phyloP scores from a whole-genome alignment of 2,329 filamentous ascomycete genomes.

The Boeremia lycopersici region DNA sequence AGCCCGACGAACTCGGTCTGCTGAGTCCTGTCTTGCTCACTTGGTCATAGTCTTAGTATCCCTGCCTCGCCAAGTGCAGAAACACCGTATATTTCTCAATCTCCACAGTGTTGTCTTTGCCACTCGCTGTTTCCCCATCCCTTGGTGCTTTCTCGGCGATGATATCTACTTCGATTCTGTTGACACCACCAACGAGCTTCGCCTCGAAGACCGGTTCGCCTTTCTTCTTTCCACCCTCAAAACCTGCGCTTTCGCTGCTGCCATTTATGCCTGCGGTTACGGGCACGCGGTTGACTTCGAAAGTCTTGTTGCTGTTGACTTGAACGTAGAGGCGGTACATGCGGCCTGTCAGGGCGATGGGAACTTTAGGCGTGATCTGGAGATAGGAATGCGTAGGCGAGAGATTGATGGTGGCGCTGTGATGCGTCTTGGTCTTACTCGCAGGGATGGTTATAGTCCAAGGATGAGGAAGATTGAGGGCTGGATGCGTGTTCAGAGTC shows the following conservation, averaged over 20 bases:
- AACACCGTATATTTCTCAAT: constrained; percentile 80
- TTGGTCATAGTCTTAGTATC: constrained; percentile 20
- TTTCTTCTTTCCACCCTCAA: constrained; percentile 50
- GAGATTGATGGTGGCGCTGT: constrained; percentile 74
- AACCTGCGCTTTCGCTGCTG: constrained; percentile 23
- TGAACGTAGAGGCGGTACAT: constrained; percentile 79
- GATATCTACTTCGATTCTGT: constrained; percentile 78
- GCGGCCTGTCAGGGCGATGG: constrained; percentile 67
- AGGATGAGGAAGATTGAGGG: constrained; percentile 65
- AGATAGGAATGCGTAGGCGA: constrained; percentile 71
- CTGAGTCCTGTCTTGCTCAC: background rate
- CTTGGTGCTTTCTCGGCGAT: constrained; percentile 65
- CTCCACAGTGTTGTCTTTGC: constrained; percentile 66
- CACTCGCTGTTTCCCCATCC: constrained; percentile 27
- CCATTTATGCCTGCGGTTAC: constrained; percentile 45
- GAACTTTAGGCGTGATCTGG: constrained; percentile 71
- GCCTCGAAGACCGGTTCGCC: constrained; percentile 76
- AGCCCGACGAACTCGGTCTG: background rate
- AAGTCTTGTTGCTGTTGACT: constrained; percentile 67
- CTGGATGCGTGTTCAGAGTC: constrained; percentile 70
- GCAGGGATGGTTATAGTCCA: constrained; percentile 70
- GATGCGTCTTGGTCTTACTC: constrained; percentile 68
- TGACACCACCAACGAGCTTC: constrained; percentile 72
- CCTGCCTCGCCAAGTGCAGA: constrained; percentile 66
- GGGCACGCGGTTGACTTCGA: constrained; percentile 64